Evolutionary conservation across 306 rosid species (phyloP).

Genomic region (Inga oerstediana): DNA sequence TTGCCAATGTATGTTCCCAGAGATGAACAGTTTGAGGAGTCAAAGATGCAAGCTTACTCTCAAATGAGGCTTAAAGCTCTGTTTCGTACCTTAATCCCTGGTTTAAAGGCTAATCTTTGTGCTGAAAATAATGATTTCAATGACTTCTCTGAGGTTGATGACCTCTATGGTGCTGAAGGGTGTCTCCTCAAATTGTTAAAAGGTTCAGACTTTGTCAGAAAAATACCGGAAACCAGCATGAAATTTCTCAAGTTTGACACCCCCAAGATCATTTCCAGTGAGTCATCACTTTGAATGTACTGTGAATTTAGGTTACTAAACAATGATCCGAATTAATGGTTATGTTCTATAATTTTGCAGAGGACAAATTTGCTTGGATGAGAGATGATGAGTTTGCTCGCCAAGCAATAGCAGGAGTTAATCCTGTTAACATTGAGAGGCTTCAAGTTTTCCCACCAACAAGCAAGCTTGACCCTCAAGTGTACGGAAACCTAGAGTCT

Average conservation of each 20-base stretch:
- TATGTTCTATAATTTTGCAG: constrained; percentile 40
- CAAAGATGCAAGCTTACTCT: constrained; percentile 65
- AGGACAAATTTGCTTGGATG: constrained; percentile 92
- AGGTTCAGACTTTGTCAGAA: constrained; percentile 65
- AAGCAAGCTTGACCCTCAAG: constrained; percentile 79
- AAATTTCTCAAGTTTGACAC: constrained; percentile 77
- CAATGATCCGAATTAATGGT: neutral
- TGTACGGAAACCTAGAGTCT: constrained; percentile 74
- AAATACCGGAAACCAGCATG: constrained; percentile 61
- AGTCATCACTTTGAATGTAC: neutral
- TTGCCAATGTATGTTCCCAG: constrained; percentile 89
- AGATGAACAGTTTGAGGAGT: constrained; percentile 92
- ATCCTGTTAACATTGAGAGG: constrained; percentile 80
- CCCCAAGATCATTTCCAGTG: constrained; percentile 83
- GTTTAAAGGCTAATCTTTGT: constrained; percentile 67
- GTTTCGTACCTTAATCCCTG: constrained; percentile 75
- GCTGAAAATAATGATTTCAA: constrained; percentile 68
- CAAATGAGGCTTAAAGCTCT: constrained; percentile 82
- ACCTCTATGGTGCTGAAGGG: constrained; percentile 74
- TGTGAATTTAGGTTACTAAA: neutral
- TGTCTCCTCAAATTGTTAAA: constrained; percentile 60
- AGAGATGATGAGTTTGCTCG: constrained; percentile 97
- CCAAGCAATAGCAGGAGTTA: constrained; percentile 87
- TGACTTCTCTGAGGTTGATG: constrained; percentile 80
- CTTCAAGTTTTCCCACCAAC: constrained; percentile 82